Base-by-base conservation (phyloP, 192 early-diverging fungal species). In the Phycomyces nitens region DNA sequence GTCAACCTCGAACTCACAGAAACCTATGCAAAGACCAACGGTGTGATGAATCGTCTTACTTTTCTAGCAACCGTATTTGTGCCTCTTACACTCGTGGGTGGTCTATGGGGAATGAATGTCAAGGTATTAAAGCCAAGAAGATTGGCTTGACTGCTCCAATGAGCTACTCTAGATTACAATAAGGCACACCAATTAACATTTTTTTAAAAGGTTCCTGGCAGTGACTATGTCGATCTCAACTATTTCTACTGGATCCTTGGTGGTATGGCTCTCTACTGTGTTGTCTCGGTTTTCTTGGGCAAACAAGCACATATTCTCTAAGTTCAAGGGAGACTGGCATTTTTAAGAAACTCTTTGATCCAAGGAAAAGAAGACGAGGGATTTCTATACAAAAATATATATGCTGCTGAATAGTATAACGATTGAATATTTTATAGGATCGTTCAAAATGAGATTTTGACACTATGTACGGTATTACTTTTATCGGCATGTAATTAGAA, bases 51-150 rank as follows among this genome's bases (percentile, higher is more conserved):
- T 58, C 86, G 88, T 60, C 83, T 99, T 70, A 95, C 94, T 1
- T 89, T 91, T 8, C 59, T 97, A 51, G 96, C 93, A 0, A 87
- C 86, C 26, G 90, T 99, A 41, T 72, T 99, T 16, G 83, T 99
- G 23, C 96, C 96, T 14, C 72, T 97, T 61, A 95, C 56, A 27
- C 66, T 98, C 49, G 78, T 96, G 18, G 91, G 94, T 0, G 93
- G 92, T 43, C 54, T 72, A 26, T 72, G 44, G 9, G 70, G 70
- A 50, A 86, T 86, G 86, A 91, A 91, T 68, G 80, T 91, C 2
- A 49, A 56, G 5, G 85, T 89, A 5, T n/a, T 3, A n/a, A n/a
- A 47, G 2, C 18, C 1, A 47, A n/a, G 12, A n/a, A 6, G 2
- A 2, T 3, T 47, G 18, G 44, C 12, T n/a, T n/a, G 44, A 6